Percentiles rank a stretch among this genome's conserved stretches.
These are phyloP conservation scores for Penicillium digitatum DNA, from an alignment of 2,329 filamentous ascomycete species.

Conservation along the genomic window DNA sequence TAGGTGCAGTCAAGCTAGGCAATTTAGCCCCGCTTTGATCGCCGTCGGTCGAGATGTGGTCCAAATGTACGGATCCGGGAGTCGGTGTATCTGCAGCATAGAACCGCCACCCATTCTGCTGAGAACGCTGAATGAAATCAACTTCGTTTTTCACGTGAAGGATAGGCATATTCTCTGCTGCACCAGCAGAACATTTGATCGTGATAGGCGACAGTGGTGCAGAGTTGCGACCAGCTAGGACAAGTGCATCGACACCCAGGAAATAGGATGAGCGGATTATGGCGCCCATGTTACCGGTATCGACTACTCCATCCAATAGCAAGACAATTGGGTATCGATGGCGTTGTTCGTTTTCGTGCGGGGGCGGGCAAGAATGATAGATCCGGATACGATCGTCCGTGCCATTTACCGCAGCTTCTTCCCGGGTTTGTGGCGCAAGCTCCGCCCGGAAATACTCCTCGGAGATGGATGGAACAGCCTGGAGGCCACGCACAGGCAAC, in stretches of 20 bases:
- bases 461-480: slow-evolving; percentile 45
- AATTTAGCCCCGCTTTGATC: slow-evolving; percentile 42
- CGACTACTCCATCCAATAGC: slow-evolving; percentile 53
- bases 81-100: slow-evolving; percentile 65
- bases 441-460: slow-evolving; percentile 55
- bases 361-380: slow-evolving; percentile 14
- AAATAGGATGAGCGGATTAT: slow-evolving; percentile 87
- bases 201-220: slow-evolving; percentile 72
- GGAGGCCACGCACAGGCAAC: slow-evolving; percentile 60
- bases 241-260: slow-evolving; percentile 81
- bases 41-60: slow-evolving; percentile 10
- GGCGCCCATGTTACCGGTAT: slow-evolving; percentile 85
- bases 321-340: slow-evolving; percentile 40
- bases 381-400: slow-evolving; percentile 50
- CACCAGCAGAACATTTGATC: slow-evolving; percentile 83
- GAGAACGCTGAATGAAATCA: slow-evolving; percentile 66
- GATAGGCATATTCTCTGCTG: slow-evolving; percentile 73
- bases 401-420: slow-evolving; percentile 73
- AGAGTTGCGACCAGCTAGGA: slow-evolving; percentile 68
- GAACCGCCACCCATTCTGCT: slow-evolving; percentile 71
- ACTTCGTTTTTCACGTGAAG: slow-evolving; percentile 65
- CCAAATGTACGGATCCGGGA: slow-evolving; percentile 24
- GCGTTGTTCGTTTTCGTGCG: slow-evolving; percentile 6
- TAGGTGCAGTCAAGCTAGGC: slow-evolving; percentile 56
- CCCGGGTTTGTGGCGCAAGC: slow-evolving; percentile 64